phyloP scores from a whole-genome alignment of 2,329 filamentous ascomycete species.

The Fusarium fracticaudum region DNA sequence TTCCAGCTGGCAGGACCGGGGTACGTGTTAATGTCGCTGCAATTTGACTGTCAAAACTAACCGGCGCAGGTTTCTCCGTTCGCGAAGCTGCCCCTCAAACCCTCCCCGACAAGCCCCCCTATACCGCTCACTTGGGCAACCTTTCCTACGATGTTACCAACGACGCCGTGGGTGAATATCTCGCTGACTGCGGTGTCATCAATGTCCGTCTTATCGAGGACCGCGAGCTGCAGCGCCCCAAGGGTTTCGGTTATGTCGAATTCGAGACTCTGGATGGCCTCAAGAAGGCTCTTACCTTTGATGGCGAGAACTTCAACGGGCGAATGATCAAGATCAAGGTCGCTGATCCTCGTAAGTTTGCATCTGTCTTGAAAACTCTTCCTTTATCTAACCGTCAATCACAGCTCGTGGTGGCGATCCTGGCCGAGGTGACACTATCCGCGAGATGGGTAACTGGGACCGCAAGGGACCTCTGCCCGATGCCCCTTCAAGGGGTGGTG shows the following conservation, averaged over 20 bases:
- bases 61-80: constrained; percentile 60
- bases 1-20: constrained; percentile 56
- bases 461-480: constrained; percentile 90
- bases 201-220: constrained; percentile 98
- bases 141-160: constrained; percentile 93
- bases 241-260: constrained; percentile 98
- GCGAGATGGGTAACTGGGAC: constrained; percentile 90
- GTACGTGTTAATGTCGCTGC: constrained; percentile 44
- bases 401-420: constrained; percentile 83
- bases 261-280: constrained; percentile 88
- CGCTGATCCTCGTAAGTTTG: constrained; percentile 89
- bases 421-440: constrained; percentile 66
- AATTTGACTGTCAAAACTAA: constrained; percentile 30
- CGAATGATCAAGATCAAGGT: constrained; percentile 93
- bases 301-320: constrained; percentile 84
- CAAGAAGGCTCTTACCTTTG: constrained; percentile 87
- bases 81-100: constrained; percentile 78
- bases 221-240: constrained; percentile 90
- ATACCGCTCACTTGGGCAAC: constrained; percentile 95
- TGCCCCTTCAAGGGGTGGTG: constrained; percentile 64
- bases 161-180: constrained; percentile 86
- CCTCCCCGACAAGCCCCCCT: constrained; percentile 91
- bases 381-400: constrained; percentile 49
- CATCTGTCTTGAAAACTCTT: background rate
- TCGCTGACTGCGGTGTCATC: constrained; percentile 83